These are phyloP conservation scores for Aureobasidium uvarum DNA, from an alignment of 2,329 filamentous ascomycete genomes.

Conservation along the genomic window DNA sequence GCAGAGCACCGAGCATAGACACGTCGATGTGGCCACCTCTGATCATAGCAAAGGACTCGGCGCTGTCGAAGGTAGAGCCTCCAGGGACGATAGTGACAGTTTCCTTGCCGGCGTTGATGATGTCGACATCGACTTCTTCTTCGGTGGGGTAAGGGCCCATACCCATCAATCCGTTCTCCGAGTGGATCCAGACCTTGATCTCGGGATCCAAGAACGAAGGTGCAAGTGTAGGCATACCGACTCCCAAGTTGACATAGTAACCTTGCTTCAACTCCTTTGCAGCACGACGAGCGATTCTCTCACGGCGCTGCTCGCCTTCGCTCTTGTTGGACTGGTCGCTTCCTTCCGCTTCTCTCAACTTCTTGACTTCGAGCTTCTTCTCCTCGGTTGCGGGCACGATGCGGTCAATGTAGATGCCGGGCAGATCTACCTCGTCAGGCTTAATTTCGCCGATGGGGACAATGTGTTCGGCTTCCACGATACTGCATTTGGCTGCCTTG, in stretches of 20 bases:
- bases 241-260: conserved; percentile 76
- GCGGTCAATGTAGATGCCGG: conserved; percentile 78
- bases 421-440: conserved; percentile 72
- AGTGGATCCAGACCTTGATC: conserved; percentile 77
- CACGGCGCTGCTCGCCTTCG: conserved; percentile 56
- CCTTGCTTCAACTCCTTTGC: conserved; percentile 79
- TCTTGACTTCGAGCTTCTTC: conserved; percentile 71
- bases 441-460: conserved; percentile 71
- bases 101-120: conserved; percentile 86
- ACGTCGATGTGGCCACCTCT: conserved; percentile 80
- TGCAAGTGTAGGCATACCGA: conserved; percentile 84
- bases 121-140: conserved; percentile 70
- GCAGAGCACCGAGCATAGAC: conserved; percentile 76
- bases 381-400: conserved; percentile 70
- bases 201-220: conserved; percentile 69
- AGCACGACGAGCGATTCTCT: conserved; percentile 72
- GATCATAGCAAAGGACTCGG: conserved; percentile 86
- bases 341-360: conserved; percentile 49
- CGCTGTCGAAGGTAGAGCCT: conserved; percentile 72
- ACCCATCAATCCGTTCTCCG: conserved; percentile 80
- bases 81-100: conserved; percentile 78
- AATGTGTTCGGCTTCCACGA: conserved; percentile 83
- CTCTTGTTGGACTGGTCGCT: conserved; percentile 42
- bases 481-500: conserved; percentile 73
- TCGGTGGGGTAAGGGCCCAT: conserved; percentile 77